phyloP scores from a whole-genome alignment of 2,329 filamentous ascomycete genomes.

The Taxawa tesnikishii region DNA sequence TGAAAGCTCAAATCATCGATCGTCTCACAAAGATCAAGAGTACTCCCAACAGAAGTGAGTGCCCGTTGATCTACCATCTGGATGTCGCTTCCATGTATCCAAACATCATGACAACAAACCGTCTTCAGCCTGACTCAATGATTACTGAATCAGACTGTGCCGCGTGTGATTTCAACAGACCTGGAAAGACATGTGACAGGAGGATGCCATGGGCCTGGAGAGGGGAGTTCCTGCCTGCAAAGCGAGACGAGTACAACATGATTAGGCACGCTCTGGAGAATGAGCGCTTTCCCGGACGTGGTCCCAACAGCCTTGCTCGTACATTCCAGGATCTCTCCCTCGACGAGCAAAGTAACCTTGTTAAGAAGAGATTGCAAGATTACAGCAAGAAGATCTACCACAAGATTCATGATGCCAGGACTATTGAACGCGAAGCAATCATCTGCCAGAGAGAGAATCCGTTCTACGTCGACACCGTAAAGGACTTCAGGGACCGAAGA shows the following conservation, averaged over 20 bases:
- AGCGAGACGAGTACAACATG: constrained; percentile 99
- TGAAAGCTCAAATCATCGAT: constrained; percentile 69
- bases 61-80: constrained; percentile 90
- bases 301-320: constrained; percentile 54
- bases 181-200: constrained; percentile 92
- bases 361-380: constrained; percentile 78
- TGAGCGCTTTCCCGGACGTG: constrained; percentile 77
- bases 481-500: constrained; percentile 87
- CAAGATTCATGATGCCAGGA: constrained; percentile 93
- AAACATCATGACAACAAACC: constrained; percentile 99
- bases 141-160: constrained; percentile 92
- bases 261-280: constrained; percentile 84
- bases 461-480: constrained; percentile 94
- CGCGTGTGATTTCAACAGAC: constrained; percentile 94
- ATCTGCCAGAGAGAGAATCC: constrained; percentile 97
- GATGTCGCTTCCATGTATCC: constrained; percentile 99
- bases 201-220: constrained; percentile 95
- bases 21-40: constrained; percentile 61
- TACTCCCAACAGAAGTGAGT: constrained; percentile 73
- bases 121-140: constrained; percentile 97
- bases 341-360: constrained; percentile 69
- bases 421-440: constrained; percentile 86
- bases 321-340: constrained; percentile 68
- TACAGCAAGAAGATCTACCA: constrained; percentile 99
- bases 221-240: constrained; percentile 92